Conservation (phyloP, 1,139 yeast genomes). For the Nematodospora anomalae region DNA sequence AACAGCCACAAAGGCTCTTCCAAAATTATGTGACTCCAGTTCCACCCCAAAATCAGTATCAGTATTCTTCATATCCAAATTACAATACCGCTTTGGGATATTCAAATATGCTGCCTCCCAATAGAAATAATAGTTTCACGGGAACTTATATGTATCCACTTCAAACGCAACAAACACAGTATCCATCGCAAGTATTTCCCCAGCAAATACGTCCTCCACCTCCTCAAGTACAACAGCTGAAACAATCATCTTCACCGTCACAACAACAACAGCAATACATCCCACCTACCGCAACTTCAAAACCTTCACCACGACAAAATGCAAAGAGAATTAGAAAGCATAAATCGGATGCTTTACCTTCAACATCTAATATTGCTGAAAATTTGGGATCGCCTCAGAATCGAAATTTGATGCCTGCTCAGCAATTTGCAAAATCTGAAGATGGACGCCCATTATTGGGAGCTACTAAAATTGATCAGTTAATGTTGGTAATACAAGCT, state of each 20-base stretch:
- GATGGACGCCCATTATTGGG: conserved; percentile 74
- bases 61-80: conserved; percentile 13
- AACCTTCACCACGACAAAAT: conserved; percentile 7
- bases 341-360: conserved; percentile 1
- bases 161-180: conserved; percentile 10
- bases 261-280: conserved; percentile 10
- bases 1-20: conserved; percentile 11
- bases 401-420: conserved; percentile 40
- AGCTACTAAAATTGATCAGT: conserved; percentile 83
- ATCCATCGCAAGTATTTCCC: conserved; percentile 11
- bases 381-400: conserved; percentile 9
- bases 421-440: conserved; percentile 47
- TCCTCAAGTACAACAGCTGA: conserved; percentile 7
- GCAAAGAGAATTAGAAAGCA: conserved; percentile 4
- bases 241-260: conserved; percentile 7
- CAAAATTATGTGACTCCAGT: conserved; percentile 12
- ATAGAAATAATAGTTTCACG: conserved; percentile 13
- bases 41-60: conserved; percentile 14
- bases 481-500: conserved; percentile 89
- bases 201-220: conserved; percentile 9
- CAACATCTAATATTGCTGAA: conserved; percentile 1
- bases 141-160: conserved; percentile 13
- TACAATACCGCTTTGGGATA: conserved; percentile 10
- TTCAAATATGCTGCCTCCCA: conserved; percentile 11
- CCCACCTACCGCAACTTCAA: conserved; percentile 7